Evolutionary conservation across 768 basidiomycete species (phyloP).

Genomic region (Tulasnella sp.): DNA sequence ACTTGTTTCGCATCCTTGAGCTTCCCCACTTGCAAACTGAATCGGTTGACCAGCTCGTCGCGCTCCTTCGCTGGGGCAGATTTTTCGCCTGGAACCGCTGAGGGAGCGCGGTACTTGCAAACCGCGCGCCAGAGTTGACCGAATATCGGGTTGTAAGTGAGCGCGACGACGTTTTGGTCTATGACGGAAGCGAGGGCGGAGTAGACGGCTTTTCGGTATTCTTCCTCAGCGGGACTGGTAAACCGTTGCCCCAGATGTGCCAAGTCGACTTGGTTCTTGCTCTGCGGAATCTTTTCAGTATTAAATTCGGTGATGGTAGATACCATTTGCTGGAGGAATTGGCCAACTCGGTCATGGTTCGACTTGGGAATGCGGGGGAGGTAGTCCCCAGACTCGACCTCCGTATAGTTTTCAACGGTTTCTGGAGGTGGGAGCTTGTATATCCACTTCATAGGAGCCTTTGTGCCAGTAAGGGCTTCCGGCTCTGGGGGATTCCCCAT

Average conservation of each 20-base stretch:
- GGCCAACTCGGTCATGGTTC: not conserved
- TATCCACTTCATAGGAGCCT: not conserved
- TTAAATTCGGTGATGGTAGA: not conserved
- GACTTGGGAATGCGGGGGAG: constrained; percentile 30
- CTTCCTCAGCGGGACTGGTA: constrained; percentile 31
- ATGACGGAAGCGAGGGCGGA: constrained; percentile 35
- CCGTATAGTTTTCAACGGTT: not conserved
- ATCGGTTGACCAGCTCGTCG: constrained; percentile 33
- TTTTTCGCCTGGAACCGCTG: not conserved
- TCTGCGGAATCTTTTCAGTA: constrained; percentile 11
- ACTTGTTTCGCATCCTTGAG: constrained; percentile 32
- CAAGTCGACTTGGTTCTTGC: constrained; percentile 5
- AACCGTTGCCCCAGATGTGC: constrained; percentile 34
- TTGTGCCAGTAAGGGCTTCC: constrained; percentile 27
- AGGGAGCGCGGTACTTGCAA: constrained; percentile 32
- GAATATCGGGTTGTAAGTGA: constrained; percentile 38
- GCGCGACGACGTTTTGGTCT: constrained; percentile 35
- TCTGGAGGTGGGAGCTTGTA: not conserved
- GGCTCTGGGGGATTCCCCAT: constrained; percentile 35
- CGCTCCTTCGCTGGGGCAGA: constrained; percentile 28
- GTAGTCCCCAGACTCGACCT: constrained; percentile 30
- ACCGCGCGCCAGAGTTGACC: constrained; percentile 39
- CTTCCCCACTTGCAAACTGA: constrained; percentile 35
- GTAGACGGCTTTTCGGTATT: constrained; percentile 35
- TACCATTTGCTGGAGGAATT: not conserved